These are phyloP conservation scores for Smallanthus sonchifolius DNA, from an alignment of 129 eudicot genomes.

Conservation along the genomic window DNA sequence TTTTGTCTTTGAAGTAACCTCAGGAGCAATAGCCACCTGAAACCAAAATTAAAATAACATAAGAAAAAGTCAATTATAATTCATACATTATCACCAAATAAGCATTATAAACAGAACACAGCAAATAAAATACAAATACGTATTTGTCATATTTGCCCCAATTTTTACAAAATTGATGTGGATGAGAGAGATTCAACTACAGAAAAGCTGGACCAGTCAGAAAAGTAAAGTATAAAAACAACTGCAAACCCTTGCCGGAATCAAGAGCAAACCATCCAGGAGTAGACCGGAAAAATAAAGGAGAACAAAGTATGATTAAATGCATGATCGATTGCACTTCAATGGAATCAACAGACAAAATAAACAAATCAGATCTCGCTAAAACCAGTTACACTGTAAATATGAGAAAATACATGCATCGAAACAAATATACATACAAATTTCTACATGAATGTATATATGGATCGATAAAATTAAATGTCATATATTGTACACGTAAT, in stretches of 20 bases:
- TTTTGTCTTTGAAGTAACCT: constrained; percentile 53
- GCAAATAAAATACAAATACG: neutral
- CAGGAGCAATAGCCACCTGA: constrained; percentile 76
- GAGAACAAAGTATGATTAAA: neutral
- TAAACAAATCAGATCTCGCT: neutral
- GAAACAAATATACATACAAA: neutral
- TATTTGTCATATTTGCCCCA: neutral
- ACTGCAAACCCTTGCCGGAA: neutral
- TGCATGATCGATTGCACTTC: neutral
- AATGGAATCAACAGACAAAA: neutral
- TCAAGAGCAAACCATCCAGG: neutral
- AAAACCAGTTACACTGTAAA: neutral
- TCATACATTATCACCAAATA: neutral
- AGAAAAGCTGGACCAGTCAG: neutral
- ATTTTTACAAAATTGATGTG: neutral
- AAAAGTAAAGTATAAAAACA: neutral
- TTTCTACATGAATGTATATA: neutral
- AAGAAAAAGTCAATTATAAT: neutral
- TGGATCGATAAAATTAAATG: neutral
- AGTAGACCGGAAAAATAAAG: neutral
- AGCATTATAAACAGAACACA: neutral
- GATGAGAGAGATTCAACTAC: neutral
- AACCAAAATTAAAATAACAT: neutral
- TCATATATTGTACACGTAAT: neutral
- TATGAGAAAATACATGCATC: neutral